Evolutionary conservation across 2,329 filamentous ascomycete species (phyloP).

Genomic region (Fusarium sp.): DNA sequence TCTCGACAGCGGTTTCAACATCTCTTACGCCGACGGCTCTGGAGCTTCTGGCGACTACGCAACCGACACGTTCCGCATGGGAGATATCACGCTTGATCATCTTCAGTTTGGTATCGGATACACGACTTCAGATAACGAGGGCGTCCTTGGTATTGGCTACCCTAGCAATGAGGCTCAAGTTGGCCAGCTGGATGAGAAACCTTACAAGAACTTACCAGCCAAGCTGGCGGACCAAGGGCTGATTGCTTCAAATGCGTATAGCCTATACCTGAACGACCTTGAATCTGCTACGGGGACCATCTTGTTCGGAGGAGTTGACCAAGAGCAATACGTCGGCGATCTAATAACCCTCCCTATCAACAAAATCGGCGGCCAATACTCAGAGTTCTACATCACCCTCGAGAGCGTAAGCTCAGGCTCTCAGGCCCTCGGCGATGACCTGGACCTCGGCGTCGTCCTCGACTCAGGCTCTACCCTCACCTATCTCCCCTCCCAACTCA

Average conservation of each 20-base stretch:
- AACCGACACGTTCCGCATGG: constrained; percentile 75
- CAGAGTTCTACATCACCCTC: constrained; percentile 76
- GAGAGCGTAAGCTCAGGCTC: constrained; percentile 65
- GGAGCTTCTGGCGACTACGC: constrained; percentile 83
- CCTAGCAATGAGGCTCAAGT: constrained; percentile 80
- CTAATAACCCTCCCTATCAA: constrained; percentile 76
- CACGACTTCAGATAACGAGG: constrained; percentile 66
- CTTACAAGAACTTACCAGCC: constrained; percentile 77
- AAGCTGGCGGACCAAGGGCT: constrained; percentile 69
- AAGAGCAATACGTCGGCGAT: constrained; percentile 69
- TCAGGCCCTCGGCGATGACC: constrained; percentile 56
- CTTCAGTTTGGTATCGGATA: constrained; percentile 83
- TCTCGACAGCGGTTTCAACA: constrained; percentile 82
- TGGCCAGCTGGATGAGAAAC: constrained; percentile 60
- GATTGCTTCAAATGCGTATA: constrained; percentile 76
- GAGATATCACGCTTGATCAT: constrained; percentile 60
- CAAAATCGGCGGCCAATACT: constrained; percentile 60
- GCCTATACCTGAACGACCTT: constrained; percentile 80
- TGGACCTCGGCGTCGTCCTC: constrained; percentile 72
- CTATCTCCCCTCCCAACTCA: constrained; percentile 70
- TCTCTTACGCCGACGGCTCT: constrained; percentile 86
- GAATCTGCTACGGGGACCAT: constrained; percentile 73
- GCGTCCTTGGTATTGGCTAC: constrained; percentile 90
- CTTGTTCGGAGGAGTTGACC: constrained; percentile 80
- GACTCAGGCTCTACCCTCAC: constrained; percentile 77